phyloP scores from a whole-genome alignment of 192 early-diverging fungal genomes.

The Coemansia sp. region DNA sequence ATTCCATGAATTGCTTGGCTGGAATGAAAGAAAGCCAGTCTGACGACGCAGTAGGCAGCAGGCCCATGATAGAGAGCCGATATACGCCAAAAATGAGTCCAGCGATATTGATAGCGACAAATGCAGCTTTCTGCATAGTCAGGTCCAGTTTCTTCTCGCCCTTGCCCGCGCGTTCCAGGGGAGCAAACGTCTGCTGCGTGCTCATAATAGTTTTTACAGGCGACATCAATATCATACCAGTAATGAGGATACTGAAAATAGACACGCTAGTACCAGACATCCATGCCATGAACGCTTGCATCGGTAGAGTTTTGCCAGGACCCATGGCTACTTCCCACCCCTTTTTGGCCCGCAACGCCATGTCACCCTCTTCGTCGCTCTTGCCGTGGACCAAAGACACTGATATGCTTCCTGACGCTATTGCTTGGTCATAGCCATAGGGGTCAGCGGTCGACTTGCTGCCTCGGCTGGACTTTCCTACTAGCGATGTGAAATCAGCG shows the following conservation, averaged over 20 bases:
- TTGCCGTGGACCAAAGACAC: constrained; percentile 7
- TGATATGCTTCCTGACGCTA: constrained; percentile 20
- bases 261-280: constrained; percentile 98
- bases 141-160: constrained; percentile 45
- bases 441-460: constrained; percentile 25
- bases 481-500: constrained; percentile 45
- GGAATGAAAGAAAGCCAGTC: constrained; percentile 97
- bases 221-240: constrained; percentile 93
- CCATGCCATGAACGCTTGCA: constrained; percentile 98
- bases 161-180: constrained; percentile 66
- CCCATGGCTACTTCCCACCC: constrained; percentile 95
- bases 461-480: constrained; percentile 19
- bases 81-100: constrained; percentile 88
- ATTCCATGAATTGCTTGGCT: constrained; percentile 58
- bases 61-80: constrained; percentile 91
- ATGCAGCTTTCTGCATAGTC: constrained; percentile 83
- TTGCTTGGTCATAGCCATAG: constrained; percentile 27
- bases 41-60: constrained; percentile 88
- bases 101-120: constrained; percentile 78
- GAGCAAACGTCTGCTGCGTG: constrained; percentile 75
- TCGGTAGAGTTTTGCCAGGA: constrained; percentile 90
- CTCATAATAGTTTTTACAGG: constrained; percentile 76
- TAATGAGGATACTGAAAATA: constrained; percentile 95
- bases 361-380: constrained; percentile 27
- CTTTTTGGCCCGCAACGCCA: constrained; percentile 68